A percentile compares a stretch with the other conserved stretches of the same genome.
phyloP scores from a whole-genome alignment of 352 stramenopile genomes.

The Phytophthora hibernalis region DNA sequence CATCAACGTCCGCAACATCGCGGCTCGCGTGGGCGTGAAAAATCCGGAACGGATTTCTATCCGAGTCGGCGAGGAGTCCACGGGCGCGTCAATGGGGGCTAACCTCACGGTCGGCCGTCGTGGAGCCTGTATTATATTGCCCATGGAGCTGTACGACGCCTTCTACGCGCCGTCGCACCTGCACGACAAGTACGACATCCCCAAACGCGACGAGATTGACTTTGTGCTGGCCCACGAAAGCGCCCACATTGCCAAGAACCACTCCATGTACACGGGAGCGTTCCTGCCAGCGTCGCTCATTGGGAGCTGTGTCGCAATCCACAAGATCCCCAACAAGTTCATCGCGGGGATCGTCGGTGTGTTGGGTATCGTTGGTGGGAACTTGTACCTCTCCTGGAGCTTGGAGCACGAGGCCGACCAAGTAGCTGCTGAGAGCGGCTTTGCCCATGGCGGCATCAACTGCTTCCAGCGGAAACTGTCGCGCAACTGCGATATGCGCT shows the following conservation, averaged over 20 bases:
- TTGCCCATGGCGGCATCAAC: conserved; percentile 68
- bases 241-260: conserved; percentile 84
- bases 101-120: conserved; percentile 65
- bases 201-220: conserved; percentile 77
- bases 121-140: conserved; percentile 76
- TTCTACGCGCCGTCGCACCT: conserved; percentile 66
- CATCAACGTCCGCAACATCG: conserved; percentile 67
- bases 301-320: conserved; percentile 54
- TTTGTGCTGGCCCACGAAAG: conserved; percentile 87
- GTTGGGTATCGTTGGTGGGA: conserved; percentile 53
- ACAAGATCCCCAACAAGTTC: conserved; percentile 82
- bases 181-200: conserved; percentile 61
- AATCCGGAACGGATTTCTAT: conserved; percentile 75
- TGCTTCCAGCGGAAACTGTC: conserved; percentile 82
- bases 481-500: conserved; percentile 77
- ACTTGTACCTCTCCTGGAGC: conserved; percentile 78
- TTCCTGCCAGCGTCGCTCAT: conserved; percentile 76
- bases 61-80: conserved; percentile 64
- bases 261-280: conserved; percentile 66
- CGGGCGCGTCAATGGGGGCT: conserved; percentile 67
- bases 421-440: conserved; percentile 72
- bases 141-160: conserved; percentile 81
- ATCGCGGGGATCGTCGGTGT: conserved; percentile 58
- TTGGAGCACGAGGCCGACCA: conserved; percentile 86
- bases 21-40: conserved; percentile 67